These are phyloP conservation scores for Mucuna pruriens DNA, from an alignment of 306 rosid species.

Conservation along the genomic window DNA sequence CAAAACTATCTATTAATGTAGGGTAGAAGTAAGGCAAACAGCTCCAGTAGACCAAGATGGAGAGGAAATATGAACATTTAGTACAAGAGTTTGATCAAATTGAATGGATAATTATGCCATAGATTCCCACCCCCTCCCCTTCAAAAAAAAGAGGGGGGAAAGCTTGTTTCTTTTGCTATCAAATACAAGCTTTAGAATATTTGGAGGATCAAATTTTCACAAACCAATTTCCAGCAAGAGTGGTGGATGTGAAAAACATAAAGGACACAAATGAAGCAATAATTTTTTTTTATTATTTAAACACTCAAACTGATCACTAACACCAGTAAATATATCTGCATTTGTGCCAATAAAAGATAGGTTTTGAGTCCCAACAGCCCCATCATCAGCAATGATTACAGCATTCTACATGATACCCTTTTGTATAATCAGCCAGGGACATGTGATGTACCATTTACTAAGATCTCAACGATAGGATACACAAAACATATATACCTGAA, in stretches of 20 bases:
- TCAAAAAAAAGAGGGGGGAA: not conserved
- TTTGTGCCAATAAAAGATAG: not conserved
- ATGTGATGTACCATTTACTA: not conserved
- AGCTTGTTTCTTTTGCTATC: constrained; percentile 15
- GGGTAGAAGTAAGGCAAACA: constrained; percentile 26
- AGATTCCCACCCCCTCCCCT: not conserved
- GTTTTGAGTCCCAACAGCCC: constrained; percentile 20
- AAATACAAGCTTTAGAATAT: constrained; percentile 30
- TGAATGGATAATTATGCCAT: not conserved
- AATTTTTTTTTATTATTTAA: not conserved
- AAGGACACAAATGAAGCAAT: constrained; percentile 16
- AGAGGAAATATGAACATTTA: constrained; percentile 4
- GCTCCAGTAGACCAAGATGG: not conserved
- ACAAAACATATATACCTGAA: constrained; percentile 4
- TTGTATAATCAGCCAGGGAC: not conserved
- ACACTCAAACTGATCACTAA: not conserved
- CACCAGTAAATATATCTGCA: constrained; percentile 9
- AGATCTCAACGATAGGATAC: constrained; percentile 15
- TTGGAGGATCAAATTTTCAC: constrained; percentile 24
- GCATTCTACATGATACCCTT: constrained; percentile 11
- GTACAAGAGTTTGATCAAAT: not conserved
- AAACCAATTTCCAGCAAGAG: not conserved
- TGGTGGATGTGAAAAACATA: constrained; percentile 4
- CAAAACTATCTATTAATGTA: constrained; percentile 4
- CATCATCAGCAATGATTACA: constrained; percentile 22